Evolutionary conservation across 495 filamentous ascomycete species (phyloP).

Genomic region (Symbiotaphrina buchneri): DNA sequence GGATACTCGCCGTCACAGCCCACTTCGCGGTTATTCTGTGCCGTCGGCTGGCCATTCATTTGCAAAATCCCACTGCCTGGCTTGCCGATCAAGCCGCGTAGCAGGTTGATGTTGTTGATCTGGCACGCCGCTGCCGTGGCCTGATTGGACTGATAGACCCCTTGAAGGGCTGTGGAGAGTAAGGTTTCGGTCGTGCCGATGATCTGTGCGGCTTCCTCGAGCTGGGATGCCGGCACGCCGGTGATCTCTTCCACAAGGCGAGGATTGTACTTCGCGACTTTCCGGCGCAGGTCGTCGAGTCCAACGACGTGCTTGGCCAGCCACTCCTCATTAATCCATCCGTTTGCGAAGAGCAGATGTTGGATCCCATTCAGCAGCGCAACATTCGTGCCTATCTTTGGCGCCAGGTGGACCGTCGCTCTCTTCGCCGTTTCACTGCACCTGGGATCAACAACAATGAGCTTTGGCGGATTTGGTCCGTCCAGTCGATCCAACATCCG

Average conservation of each 20-base stretch:
- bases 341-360: slow-evolving; percentile 7
- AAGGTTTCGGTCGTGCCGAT: slow-evolving; percentile 7
- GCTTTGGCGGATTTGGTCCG: slow-evolving; percentile 7
- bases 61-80: too few relatives aligned
- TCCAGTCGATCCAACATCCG: slow-evolving; percentile 6
- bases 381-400: slow-evolving; percentile 7
- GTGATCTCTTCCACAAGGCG: slow-evolving; percentile 7
- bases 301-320: slow-evolving; percentile 6
- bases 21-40: too few relatives aligned
- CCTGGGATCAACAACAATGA: slow-evolving; percentile 8
- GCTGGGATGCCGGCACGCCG: slow-evolving; percentile 3
- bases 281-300: slow-evolving; percentile 5
- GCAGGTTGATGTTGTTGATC: slow-evolving; percentile 8
- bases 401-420: slow-evolving; percentile 7
- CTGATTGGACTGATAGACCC: slow-evolving; percentile 8
- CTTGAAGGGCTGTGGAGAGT: slow-evolving; percentile 6
- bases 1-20: too few relatives aligned
- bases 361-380: slow-evolving; percentile 8
- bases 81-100: slow-evolving; percentile 5
- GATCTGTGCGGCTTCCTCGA: slow-evolving; percentile 7
- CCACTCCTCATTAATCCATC: slow-evolving; percentile 8
- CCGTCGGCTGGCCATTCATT: too few relatives aligned
- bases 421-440: slow-evolving; percentile 5
- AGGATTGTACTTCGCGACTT: slow-evolving; percentile 6
- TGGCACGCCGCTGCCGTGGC: slow-evolving; percentile 7